These are phyloP conservation scores for Metschnikowia colocasiae DNA, from an alignment of 805 yeast species.

Conservation along the genomic window DNA sequence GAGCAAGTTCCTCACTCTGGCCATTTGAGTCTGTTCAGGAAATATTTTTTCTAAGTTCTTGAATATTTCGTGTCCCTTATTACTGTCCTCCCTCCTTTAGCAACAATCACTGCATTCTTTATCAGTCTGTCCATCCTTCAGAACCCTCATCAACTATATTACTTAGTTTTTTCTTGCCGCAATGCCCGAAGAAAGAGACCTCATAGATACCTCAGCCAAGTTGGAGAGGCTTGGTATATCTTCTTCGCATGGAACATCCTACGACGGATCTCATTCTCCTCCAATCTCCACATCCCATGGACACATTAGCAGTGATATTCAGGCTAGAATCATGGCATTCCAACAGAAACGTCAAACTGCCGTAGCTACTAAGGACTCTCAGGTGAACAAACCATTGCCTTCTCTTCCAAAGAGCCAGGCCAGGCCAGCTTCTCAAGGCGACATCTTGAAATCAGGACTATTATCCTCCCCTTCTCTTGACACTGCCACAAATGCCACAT, in stretches of 20 bases:
- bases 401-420: constrained; percentile 15
- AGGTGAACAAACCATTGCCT: constrained; percentile 14
- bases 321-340: constrained; percentile 82
- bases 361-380: constrained; percentile 11
- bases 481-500: not conserved
- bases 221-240: constrained; percentile 14
- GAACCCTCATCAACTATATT: not conserved
- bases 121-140: not conserved
- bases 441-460: constrained; percentile 5
- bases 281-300: constrained; percentile 20
- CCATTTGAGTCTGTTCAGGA: not conserved
- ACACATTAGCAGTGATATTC: constrained; percentile 64
- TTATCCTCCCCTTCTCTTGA: constrained; percentile 13
- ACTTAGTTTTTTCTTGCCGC: not conserved
- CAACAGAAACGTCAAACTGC: constrained; percentile 62
- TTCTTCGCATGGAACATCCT: constrained; percentile 13
- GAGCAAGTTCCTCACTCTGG: not conserved
- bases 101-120: not conserved
- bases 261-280: constrained; percentile 18
- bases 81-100: not conserved
- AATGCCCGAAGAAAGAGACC: constrained; percentile 14
- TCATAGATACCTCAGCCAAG: constrained; percentile 13
- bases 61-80: not conserved
- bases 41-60: not conserved
- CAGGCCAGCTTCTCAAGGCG: constrained; percentile 14